These are phyloP conservation scores for Arabidopsis arenosa DNA, from an alignment of 345 rosid genomes.

Conservation along the genomic window DNA sequence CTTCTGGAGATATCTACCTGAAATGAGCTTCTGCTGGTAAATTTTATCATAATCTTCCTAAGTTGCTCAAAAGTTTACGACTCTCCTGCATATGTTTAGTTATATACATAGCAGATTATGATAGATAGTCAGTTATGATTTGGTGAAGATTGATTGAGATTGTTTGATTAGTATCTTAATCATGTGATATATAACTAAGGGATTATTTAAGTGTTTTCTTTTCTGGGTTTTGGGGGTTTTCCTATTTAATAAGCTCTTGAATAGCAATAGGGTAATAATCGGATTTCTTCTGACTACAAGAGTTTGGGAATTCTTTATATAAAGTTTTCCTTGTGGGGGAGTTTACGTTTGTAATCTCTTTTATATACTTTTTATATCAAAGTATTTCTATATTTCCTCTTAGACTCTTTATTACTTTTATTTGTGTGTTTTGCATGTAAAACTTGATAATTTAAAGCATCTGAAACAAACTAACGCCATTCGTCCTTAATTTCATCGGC, in stretches of 20 bases:
- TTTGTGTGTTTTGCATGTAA: conserved; percentile 14
- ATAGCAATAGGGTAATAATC: not conserved
- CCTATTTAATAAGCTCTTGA: conserved; percentile 3
- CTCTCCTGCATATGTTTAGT: not conserved
- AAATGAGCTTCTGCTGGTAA: conserved; percentile 6
- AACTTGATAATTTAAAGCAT: not conserved
- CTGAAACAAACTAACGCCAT: not conserved
- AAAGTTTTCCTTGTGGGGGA: not conserved
- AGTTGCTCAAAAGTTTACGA: not conserved
- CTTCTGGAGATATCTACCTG: not conserved
- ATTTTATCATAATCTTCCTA: conserved; percentile 17
- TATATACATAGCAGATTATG: conserved; percentile 4
- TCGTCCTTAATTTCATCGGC: conserved; percentile 4
- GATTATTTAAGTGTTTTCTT: not conserved
- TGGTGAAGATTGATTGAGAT: not conserved
- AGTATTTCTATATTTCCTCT: not conserved
- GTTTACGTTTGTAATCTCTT: not conserved
- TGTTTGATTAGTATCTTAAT: conserved; percentile 17
- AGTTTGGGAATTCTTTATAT: not conserved
- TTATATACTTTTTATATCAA: not conserved
- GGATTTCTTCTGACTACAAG: not conserved
- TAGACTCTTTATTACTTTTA: conserved; percentile 2
- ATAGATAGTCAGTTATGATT: conserved; percentile 4
- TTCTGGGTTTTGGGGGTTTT: conserved; percentile 11
- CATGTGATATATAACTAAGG: conserved; percentile 1